phyloP scores from a whole-genome alignment of 352 stramenopile genomes.

The Peronospora belbahrii region DNA sequence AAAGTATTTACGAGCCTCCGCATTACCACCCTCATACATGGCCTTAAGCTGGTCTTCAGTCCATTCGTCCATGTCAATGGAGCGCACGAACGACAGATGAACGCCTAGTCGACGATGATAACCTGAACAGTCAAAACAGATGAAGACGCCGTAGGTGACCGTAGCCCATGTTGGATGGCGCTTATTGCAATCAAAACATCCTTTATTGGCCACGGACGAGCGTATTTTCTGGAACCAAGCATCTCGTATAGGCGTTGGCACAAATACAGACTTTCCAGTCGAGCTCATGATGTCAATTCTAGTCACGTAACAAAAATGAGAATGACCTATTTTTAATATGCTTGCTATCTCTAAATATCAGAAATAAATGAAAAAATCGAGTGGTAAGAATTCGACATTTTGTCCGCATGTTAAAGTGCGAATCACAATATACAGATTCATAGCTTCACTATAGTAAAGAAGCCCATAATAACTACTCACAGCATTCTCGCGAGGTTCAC shows the following conservation, averaged over 20 bases:
- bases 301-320: too few species aligned
- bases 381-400: too few species aligned
- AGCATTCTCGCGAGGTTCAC: too few species aligned
- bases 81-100: slow-evolving; percentile 92
- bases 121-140: slow-evolving; percentile 92
- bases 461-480: too few species aligned
- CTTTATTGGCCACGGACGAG: slow-evolving; percentile 70
- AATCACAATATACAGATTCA: too few species aligned
- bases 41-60: slow-evolving; percentile 89
- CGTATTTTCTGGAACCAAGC: slow-evolving; percentile 85
- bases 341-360: too few species aligned
- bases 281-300: too few species aligned
- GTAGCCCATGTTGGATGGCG: slow-evolving; percentile 93
- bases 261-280: slow-evolving; percentile 53
- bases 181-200: slow-evolving; percentile 95
- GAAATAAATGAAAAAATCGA: too few species aligned
- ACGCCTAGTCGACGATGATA: slow-evolving; percentile 91
- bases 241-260: slow-evolving; percentile 65
- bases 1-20: slow-evolving; percentile 90
- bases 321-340: too few species aligned
- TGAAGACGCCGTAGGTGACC: slow-evolving; percentile 93
- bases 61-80: slow-evolving; percentile 95
- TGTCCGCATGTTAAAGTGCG: too few species aligned
- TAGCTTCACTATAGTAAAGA: too few species aligned
- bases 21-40: slow-evolving; percentile 93